phyloP scores from a whole-genome alignment of 2,329 filamentous ascomycete species.

The Cercospora nicotianae region DNA sequence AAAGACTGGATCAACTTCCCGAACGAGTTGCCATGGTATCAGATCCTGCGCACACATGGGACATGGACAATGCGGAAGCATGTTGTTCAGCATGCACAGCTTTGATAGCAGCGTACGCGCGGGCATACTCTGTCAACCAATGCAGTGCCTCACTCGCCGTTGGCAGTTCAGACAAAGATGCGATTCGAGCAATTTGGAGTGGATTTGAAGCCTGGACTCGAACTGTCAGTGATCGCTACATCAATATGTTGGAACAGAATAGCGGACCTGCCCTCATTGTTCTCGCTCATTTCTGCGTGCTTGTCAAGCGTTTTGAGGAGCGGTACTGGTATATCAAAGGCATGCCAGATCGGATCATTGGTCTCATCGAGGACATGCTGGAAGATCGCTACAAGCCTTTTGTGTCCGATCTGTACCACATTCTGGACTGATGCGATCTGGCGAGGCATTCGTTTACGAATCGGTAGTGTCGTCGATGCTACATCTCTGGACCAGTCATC shows the following conservation, averaged over 20 bases:
- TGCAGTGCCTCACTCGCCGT: not conserved
- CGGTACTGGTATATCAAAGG: slow-evolving; percentile 17
- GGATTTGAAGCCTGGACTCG: slow-evolving; percentile 18
- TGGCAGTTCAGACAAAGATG: not conserved
- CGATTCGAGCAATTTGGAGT: slow-evolving; percentile 9
- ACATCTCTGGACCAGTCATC: not conserved
- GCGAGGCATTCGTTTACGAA: not conserved
- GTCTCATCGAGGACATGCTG: slow-evolving; percentile 11
- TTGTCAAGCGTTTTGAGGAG: slow-evolving; percentile 12
- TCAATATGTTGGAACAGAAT: slow-evolving; percentile 9
- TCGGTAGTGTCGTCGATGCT: not conserved
- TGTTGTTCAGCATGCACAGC: slow-evolving; percentile 14
- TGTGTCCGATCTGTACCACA: slow-evolving; percentile 10
- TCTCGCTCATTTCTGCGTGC: slow-evolving; percentile 16
- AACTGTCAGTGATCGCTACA: slow-evolving; percentile 14
- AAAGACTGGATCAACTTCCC: slow-evolving; percentile 7
- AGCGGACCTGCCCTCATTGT: slow-evolving; percentile 12
- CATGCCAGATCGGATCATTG: slow-evolving; percentile 10
- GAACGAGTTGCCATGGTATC: not conserved
- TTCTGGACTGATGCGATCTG: slow-evolving; percentile 5
- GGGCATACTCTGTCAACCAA: slow-evolving; percentile 6
- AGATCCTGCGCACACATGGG: not conserved
- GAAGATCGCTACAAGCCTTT: slow-evolving; percentile 15
- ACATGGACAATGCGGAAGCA: slow-evolving; percentile 10
- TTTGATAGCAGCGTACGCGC: slow-evolving; percentile 17